Evolutionary conservation across 331 rosid species (phyloP).

Genomic region (Phaseolus coccineus): DNA sequence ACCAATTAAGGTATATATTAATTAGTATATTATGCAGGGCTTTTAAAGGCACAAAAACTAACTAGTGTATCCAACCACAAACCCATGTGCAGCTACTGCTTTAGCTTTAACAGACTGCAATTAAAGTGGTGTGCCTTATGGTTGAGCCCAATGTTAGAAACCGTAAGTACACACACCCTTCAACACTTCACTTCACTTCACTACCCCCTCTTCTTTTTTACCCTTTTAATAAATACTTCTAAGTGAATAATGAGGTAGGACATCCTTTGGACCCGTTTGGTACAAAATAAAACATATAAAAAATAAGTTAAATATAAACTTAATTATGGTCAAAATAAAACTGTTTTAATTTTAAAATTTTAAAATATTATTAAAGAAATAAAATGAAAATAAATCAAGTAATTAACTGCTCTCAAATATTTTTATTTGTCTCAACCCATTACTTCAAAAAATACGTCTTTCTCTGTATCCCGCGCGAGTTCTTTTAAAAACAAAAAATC

Average conservation of each 20-base stretch:
- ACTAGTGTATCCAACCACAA: constrained; percentile 44
- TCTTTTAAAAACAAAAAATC: no score
- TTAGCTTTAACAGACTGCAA: constrained; percentile 45
- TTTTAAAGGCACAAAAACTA: constrained; percentile 33
- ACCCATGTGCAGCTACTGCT: constrained; percentile 63
- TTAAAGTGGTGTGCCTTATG: constrained; percentile 45
- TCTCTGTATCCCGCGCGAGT: no score
- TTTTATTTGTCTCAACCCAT: no score
- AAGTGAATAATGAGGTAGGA: neutral
- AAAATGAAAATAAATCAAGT: no score
- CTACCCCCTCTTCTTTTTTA: neutral
- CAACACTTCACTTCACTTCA: neutral
- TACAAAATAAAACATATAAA: neutral
- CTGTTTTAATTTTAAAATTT: no score
- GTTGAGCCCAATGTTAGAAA: constrained; percentile 38
- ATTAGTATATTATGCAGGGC: constrained; percentile 46
- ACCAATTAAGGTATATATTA: constrained; percentile 64
- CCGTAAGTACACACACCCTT: neutral
- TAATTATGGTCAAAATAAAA: no score
- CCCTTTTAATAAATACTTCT: neutral
- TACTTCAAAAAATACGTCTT: no score
- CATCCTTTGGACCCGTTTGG: neutral
- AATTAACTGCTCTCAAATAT: no score
- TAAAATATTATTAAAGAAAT: no score
- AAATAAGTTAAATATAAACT: neutral